Percentiles rank a stretch among this genome's conserved stretches.
phyloP scores from a whole-genome alignment of 192 early-diverging fungal species.

The Chytriomyces hyalinus region DNA sequence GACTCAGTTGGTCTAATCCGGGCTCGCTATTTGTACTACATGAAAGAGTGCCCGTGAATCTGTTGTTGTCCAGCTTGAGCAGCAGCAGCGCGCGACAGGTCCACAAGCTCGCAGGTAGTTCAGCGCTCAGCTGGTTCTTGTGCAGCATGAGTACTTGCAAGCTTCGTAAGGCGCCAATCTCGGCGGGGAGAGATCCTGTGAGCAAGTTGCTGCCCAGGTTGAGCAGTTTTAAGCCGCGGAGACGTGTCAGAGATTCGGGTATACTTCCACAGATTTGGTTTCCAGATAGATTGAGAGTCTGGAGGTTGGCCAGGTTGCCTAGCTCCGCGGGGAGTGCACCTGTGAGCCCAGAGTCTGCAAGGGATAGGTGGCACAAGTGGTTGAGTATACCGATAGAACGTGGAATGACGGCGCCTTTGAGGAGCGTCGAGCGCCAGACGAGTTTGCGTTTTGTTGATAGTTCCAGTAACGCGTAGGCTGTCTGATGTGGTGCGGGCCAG shows the following conservation, averaged over 20 bases:
- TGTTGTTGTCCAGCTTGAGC: constrained; percentile 5
- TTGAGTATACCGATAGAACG: not conserved
- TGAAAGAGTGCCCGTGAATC: not conserved
- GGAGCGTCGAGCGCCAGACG: not conserved
- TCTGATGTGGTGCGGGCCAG: not conserved
- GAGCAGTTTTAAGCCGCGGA: not conserved
- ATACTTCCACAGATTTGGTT: not conserved
- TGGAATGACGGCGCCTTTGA: not conserved
- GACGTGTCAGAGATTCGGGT: not conserved
- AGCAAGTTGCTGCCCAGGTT: not conserved
- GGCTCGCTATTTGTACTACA: not conserved
- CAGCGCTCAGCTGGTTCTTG: not conserved
- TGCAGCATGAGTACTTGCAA: not conserved
- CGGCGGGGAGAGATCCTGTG: constrained; percentile 3
- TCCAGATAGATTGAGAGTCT: not conserved
- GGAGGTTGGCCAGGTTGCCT: not conserved
- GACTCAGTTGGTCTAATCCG: not conserved
- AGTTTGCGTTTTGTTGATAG: not conserved
- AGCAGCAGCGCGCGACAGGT: not conserved
- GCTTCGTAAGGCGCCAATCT: not conserved
- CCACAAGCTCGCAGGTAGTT: not conserved
- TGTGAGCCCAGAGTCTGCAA: not conserved
- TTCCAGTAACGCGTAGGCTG: not conserved
- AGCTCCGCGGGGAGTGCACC: not conserved
- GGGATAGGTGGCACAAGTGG: not conserved